Base-by-base conservation (phyloP, 1,139 yeast species). In the Yamadazyma siamensis region DNA sequence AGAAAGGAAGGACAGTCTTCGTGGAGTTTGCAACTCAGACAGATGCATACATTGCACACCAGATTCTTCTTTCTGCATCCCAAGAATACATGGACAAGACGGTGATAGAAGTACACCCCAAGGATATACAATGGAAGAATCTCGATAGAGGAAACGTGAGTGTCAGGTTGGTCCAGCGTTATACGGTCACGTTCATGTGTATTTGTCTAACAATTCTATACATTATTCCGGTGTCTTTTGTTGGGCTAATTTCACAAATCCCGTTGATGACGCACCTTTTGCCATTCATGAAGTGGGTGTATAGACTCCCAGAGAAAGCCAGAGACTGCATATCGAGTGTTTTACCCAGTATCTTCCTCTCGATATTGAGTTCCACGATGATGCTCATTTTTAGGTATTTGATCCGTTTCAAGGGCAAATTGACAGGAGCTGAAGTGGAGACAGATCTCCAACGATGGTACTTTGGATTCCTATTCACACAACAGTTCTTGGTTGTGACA, bases 401-500 rank as follows among this genome's bases (percentile, higher is more conserved):
- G 13, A 63, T 76, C 4, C 55, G 56, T 27, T 59, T 67, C 32
- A 75, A 75, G 41, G 79, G 81, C 6, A 66, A 63, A 24, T 49
- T 69, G 27, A 72, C 82, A 0, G 79, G 79, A 0, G 65, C 78
- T 4, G 75, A 71, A 36, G 50, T 76, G 10, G 85, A 82, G 47
- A 25, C 70, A 3, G 79, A 75, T 39, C 58, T 77, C n/a, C 88
- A 81, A 40, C 58, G 61, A 29, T 81, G 89, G 88, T 77, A 60
- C 65, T 80, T 66, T 61, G 68, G 42, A 35, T 88, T 88, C 49
- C 60, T 82, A 31, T 86, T 85, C 49, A 76, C 86, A 26, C 96
- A 88, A 46, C 77, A 86, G 23, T 88, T 88, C 44, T 54, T 88
- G 25, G 94, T 88, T 23, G 88, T 88, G 3, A 83, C 96, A 0